A percentile compares a stretch with the other conserved stretches of the same genome.
phyloP scores from a whole-genome alignment of 495 filamentous ascomycete genomes.

The Podospora appendiculata region DNA sequence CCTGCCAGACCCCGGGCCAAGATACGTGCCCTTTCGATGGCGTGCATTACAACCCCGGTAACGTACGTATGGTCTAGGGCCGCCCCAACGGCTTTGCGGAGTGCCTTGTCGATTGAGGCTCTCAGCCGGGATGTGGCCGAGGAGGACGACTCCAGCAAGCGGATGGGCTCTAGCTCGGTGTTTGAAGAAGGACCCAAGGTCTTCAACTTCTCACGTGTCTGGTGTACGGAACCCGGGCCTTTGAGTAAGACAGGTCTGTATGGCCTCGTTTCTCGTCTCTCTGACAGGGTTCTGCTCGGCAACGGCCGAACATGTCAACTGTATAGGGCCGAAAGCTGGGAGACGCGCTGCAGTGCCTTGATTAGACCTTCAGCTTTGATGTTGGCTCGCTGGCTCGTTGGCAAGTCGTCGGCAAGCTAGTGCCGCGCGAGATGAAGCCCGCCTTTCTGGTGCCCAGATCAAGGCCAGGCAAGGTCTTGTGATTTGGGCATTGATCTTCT shows the following conservation, averaged over 20 bases:
- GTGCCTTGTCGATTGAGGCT: slow-evolving; percentile 3
- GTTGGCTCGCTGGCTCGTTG: slow-evolving; percentile 1
- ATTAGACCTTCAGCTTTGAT: slow-evolving; percentile 5
- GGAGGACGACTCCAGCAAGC: slow-evolving; percentile 3
- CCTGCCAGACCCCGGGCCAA: neutral
- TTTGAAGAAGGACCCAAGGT: slow-evolving; percentile 1
- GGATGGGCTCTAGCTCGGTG: neutral
- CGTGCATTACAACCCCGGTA: slow-evolving; percentile 10
- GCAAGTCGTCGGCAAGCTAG: neutral
- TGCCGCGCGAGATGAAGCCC: slow-evolving; percentile 1
- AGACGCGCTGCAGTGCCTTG: slow-evolving; percentile 9
- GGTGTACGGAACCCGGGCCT: slow-evolving; percentile 7
- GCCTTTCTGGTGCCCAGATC: neutral
- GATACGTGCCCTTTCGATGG: slow-evolving; percentile 4
- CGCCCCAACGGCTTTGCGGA: slow-evolving; percentile 7
- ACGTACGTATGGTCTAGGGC: slow-evolving; percentile 7
- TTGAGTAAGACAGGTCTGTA: slow-evolving; percentile 17
- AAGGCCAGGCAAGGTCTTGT: neutral
- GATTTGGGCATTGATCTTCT: neutral
- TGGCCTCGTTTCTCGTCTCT: slow-evolving; percentile 19
- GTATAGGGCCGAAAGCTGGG: slow-evolving; percentile 23
- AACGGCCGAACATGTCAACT: slow-evolving; percentile 22
- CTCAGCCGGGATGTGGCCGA: slow-evolving; percentile 3
- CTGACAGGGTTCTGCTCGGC: slow-evolving; percentile 24
- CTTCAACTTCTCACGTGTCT: slow-evolving; percentile 17